Percentiles rank a stretch among this genome's conserved stretches.
Conservation (phyloP, 768 basidiomycete species). For the Chalciporus pseudorubinellus region DNA sequence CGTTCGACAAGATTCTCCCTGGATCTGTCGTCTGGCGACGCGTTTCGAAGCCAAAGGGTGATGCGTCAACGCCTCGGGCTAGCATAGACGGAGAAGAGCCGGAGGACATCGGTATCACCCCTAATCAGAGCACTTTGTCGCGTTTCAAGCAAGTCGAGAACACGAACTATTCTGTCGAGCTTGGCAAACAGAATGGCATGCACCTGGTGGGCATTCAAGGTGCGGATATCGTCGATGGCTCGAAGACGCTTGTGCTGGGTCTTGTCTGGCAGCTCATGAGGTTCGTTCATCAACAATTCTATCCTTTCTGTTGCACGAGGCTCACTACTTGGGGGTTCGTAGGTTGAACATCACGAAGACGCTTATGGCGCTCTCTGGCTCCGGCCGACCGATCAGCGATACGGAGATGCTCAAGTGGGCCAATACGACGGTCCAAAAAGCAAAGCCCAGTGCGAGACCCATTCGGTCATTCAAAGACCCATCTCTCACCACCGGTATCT, state of each 20-base stretch:
- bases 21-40: conserved; percentile 93
- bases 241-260: conserved; percentile 88
- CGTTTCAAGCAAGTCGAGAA: conserved; percentile 98
- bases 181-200: conserved; percentile 91
- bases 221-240: conserved; percentile 94
- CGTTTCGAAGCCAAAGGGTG: conserved; percentile 86
- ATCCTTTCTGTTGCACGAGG: not conserved
- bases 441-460: conserved; percentile 52
- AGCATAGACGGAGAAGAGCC: conserved; percentile 53
- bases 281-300: conserved; percentile 38
- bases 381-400: conserved; percentile 85
- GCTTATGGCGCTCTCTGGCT: conserved; percentile 64
- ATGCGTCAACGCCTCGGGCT: conserved; percentile 40
- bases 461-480: conserved; percentile 97
- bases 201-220: conserved; percentile 97
- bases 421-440: conserved; percentile 79
- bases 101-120: conserved; percentile 78
- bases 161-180: conserved; percentile 93
- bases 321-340: not conserved
- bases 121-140: conserved; percentile 81
- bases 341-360: conserved; percentile 92
- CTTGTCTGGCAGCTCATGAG: conserved; percentile 98
- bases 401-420: conserved; percentile 96
- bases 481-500: conserved; percentile 80
- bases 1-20: conserved; percentile 93